Evolutionary conservation across 116 monocot genomes (phyloP), one percentile per base, ranked within the genome.

Genomic region (Iris pallida): DNA sequence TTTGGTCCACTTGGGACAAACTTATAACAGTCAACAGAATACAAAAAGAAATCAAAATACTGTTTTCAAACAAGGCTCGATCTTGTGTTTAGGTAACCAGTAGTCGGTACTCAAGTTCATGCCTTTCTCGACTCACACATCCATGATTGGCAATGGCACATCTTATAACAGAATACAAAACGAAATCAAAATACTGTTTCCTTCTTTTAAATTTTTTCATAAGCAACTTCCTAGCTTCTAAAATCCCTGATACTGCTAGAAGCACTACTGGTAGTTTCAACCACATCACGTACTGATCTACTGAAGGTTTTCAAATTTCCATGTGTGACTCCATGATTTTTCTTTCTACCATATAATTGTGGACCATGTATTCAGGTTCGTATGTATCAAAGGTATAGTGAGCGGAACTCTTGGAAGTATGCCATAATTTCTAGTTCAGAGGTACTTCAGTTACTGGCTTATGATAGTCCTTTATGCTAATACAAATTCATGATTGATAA

Each of bases 381-480:
- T 43, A 90, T 92, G 97, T 98, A 98, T 68, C 90, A 98, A 65
- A 92, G 73, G 65, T 98, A 93, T 20, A 69, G 83, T 65, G 97
- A 92, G 65, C 19, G 64, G 45, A 90, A 78, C 75, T 87, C 74
- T 47, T 98, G 82, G 93, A 91, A 82, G 73, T 90, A 55, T 42
- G 16, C 81, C 1, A 77, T 78, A 56, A 81, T 93, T 72, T 90
- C 93, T 46, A 66, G 81, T 74, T 98, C 97, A 64, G 97, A 98
- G 78, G 95, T 89, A 91, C 64, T 48, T 41, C 20, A 40, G 67
- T 64, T 12, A 59, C 20, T 57, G 52, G 45, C 47, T 59, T 71
- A 20, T 3, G 13, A n/a, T 19, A 10, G 42, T 30, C 46, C 14
- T 52, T 69, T 46, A 40, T 20, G 42, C 59, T 57, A 16, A 16